phyloP scores from a whole-genome alignment of 2,329 filamentous ascomycete species.

The Thelonectria discophora region DNA sequence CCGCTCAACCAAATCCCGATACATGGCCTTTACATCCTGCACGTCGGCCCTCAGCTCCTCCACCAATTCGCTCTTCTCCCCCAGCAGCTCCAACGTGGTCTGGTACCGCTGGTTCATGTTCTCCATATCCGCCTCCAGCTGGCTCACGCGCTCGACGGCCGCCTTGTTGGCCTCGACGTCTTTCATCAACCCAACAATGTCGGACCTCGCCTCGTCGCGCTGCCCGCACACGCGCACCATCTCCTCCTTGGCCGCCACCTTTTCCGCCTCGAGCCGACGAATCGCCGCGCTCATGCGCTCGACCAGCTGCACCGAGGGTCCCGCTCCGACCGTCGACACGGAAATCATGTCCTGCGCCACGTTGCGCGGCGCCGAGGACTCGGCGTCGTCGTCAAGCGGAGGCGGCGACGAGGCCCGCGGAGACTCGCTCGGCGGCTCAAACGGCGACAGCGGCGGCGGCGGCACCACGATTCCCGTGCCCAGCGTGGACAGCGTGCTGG shows the following conservation, averaged over 20 bases:
- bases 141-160: constrained; percentile 66
- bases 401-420: constrained; percentile 51
- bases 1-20: constrained; percentile 88
- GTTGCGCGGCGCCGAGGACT: constrained; percentile 69
- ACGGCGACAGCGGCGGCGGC: constrained; percentile 57
- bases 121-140: constrained; percentile 73
- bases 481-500: constrained; percentile 50
- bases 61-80: constrained; percentile 95
- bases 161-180: constrained; percentile 78
- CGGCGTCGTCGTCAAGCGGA: constrained; percentile 61
- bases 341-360: constrained; percentile 86
- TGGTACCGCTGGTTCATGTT: constrained; percentile 82
- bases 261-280: constrained; percentile 88
- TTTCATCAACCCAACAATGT: constrained; percentile 90
- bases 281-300: constrained; percentile 96
- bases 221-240: constrained; percentile 81
- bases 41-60: constrained; percentile 92
- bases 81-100: constrained; percentile 91
- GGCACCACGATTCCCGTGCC: constrained; percentile 46
- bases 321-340: constrained; percentile 87
- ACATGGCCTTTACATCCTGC: constrained; percentile 93
- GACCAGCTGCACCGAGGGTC: constrained; percentile 92
- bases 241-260: constrained; percentile 88
- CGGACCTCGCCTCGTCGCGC: constrained; percentile 87
- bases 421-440: constrained; percentile 52